Percentiles rank a stretch among this genome's conserved stretches.
These are phyloP conservation scores for Pulveroboletus ravenelii DNA, from an alignment of 768 basidiomycete species.

Conservation along the genomic window DNA sequence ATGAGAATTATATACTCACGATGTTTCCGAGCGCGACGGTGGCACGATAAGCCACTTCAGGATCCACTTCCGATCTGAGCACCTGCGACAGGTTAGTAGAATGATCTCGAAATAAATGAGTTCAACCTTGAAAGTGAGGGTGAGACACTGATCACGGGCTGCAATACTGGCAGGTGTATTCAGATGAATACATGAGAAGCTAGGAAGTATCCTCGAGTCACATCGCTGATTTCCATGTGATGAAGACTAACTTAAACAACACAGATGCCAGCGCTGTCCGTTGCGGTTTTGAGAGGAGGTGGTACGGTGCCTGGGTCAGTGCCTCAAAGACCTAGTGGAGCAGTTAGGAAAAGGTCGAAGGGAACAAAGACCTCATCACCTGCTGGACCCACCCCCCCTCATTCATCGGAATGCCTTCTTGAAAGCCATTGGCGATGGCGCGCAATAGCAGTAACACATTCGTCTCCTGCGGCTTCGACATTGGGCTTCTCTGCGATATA, in stretches of 20 bases:
- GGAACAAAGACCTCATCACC: conserved; percentile 31
- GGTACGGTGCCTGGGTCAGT: conserved; percentile 48
- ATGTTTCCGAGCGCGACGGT: conserved; percentile 71
- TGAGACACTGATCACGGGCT: conserved; percentile 40
- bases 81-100: conserved; percentile 17
- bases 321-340: conserved; percentile 50
- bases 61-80: conserved; percentile 45
- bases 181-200: conserved; percentile 60
- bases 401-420: conserved; percentile 43
- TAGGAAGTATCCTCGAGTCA: conserved; percentile 25
- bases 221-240: background rate
- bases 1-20: conserved; percentile 36
- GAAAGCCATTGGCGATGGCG: conserved; percentile 74
- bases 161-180: conserved; percentile 37
- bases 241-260: conserved; percentile 73
- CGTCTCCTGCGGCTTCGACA: conserved; percentile 73
- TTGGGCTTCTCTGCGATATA: conserved; percentile 47
- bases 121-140: conserved; percentile 43
- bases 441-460: conserved; percentile 79
- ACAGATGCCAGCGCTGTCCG: conserved; percentile 77
- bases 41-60: conserved; percentile 67
- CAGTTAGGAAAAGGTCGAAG: conserved; percentile 3
- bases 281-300: conserved; percentile 59
- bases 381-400: conserved; percentile 49
- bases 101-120: background rate